Evolutionary conservation across 1,284 basidiomycete genomes (phyloP).

Genomic region (Leucocoprinus gongylophorus): DNA sequence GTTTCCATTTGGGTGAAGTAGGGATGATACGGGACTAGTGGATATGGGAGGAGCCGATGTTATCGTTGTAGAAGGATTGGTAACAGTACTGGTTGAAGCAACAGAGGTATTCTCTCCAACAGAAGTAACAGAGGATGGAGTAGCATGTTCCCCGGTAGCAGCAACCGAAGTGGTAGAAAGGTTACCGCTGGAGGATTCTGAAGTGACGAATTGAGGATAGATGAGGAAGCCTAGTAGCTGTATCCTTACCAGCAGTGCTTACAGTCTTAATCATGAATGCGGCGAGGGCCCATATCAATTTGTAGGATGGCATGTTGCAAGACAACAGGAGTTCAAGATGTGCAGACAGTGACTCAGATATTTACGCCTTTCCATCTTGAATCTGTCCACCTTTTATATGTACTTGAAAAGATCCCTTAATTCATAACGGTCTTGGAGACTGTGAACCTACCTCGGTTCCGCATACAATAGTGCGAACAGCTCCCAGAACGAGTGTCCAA

Average conservation of each 20-base stretch:
- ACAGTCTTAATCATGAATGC: background rate
- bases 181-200: background rate
- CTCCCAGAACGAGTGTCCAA: too few relatives aligned
- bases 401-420: too few relatives aligned
- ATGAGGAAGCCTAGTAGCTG: background rate
- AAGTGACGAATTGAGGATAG: background rate
- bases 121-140: background rate
- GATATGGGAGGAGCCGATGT: background rate
- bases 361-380: too few relatives aligned
- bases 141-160: too few relatives aligned
- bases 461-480: too few relatives aligned
- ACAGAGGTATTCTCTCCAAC: background rate
- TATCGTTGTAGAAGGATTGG: background rate
- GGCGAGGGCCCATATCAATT: background rate
- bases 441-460: too few relatives aligned
- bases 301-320: background rate
- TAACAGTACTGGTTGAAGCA: background rate
- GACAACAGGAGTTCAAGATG: background rate
- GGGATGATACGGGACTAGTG: constrained; percentile 3
- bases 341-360: too few relatives aligned
- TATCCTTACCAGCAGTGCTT: background rate
- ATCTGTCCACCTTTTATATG: too few relatives aligned
- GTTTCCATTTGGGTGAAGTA: constrained; percentile 14
- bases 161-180: background rate
- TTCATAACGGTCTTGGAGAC: too few relatives aligned